phyloP scores from a whole-genome alignment of 805 yeast genomes.

The Candida chauliodis region DNA sequence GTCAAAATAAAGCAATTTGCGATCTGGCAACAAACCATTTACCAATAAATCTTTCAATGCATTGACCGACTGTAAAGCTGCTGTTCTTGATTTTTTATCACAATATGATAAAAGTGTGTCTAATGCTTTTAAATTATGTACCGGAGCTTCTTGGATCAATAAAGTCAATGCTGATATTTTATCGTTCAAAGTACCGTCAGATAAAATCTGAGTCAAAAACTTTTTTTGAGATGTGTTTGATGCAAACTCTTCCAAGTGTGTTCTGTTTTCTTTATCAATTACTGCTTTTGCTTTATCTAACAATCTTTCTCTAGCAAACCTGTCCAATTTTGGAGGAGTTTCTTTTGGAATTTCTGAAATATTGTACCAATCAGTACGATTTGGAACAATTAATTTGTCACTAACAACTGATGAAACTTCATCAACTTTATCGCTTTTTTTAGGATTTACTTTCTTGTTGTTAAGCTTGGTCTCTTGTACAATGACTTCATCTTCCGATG shows the following conservation, averaged over 20 bases:
- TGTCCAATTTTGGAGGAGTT: constrained; percentile 37
- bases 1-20: constrained; percentile 76
- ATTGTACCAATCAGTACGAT: constrained; percentile 75
- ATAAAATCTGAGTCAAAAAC: constrained; percentile 82
- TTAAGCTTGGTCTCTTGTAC: constrained; percentile 14
- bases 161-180: constrained; percentile 92
- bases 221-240: constrained; percentile 77
- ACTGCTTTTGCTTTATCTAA: constrained; percentile 62
- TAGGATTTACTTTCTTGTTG: constrained; percentile 24
- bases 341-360: constrained; percentile 22
- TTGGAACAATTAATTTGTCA: constrained; percentile 55
- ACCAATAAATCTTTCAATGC: constrained; percentile 86
- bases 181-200: constrained; percentile 92
- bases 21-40: constrained; percentile 79
- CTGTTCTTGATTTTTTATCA: constrained; percentile 88
- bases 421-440: constrained; percentile 24
- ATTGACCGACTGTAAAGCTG: constrained; percentile 84
- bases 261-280: constrained; percentile 66
- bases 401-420: constrained; percentile 50
- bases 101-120: constrained; percentile 77
- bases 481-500: constrained; percentile 12
- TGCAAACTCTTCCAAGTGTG: constrained; percentile 69
- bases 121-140: constrained; percentile 81
- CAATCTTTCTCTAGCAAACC: constrained; percentile 58
- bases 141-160: constrained; percentile 90